A percentile compares a stretch with the other conserved stretches of the same genome.
These are phyloP conservation scores for Thraustochytrium striatum DNA, from an alignment of 352 stramenopile species.

Conservation along the genomic window DNA sequence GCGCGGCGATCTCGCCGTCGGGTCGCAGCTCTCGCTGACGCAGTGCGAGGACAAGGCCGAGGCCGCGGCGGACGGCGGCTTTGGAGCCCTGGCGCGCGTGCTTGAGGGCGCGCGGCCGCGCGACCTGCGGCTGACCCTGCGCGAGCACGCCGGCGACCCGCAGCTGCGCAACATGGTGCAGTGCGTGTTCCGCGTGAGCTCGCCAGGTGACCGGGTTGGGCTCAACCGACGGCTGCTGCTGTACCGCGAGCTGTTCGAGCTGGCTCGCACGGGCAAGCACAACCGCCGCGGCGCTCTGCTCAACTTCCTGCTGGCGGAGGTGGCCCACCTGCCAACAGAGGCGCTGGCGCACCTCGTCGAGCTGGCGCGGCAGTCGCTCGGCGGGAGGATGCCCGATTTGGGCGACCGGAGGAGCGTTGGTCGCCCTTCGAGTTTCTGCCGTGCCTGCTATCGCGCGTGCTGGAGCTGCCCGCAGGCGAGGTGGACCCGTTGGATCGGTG, in stretches of 20 bases:
- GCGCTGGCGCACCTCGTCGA: conserved; percentile 12
- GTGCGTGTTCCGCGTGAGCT: background rate
- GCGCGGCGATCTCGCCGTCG: conserved; percentile 2
- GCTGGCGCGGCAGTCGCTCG: background rate
- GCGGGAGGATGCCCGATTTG: background rate
- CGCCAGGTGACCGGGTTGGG: background rate
- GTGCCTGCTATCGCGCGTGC: background rate
- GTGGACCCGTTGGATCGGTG: conserved; percentile 6
- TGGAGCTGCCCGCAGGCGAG: background rate
- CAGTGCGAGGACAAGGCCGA: background rate
- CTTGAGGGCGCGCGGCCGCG: background rate
- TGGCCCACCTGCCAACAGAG: conserved; percentile 8
- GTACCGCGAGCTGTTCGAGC: conserved; percentile 1
- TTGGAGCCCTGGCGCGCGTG: background rate
- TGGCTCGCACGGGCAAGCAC: background rate
- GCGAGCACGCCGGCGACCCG: background rate
- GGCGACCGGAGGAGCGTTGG: conserved; percentile 21
- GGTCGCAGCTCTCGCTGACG: conserved; percentile 20
- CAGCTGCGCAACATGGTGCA: conserved; percentile 7
- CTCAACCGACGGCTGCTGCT: conserved; percentile 15
- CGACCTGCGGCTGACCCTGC: background rate
- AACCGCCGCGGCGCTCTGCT: background rate
- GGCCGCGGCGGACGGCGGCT: conserved; percentile 5
- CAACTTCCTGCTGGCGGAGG: conserved; percentile 37
- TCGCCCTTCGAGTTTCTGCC: conserved; percentile 41